Evolutionary conservation across 2,329 filamentous ascomycete genomes (phyloP).

Genomic region (Huntiella savannae): DNA sequence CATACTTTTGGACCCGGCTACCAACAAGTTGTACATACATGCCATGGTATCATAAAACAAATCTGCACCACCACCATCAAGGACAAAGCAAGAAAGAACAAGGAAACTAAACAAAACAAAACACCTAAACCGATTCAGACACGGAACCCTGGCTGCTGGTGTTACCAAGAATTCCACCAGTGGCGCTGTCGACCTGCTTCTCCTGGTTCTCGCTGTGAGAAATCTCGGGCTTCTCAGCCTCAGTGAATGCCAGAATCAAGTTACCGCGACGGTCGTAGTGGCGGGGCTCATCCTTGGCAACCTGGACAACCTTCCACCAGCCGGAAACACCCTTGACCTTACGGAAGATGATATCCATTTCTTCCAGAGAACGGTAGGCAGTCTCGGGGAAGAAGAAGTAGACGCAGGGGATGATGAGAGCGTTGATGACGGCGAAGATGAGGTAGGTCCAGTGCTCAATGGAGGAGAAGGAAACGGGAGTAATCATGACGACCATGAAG

Average conservation of each 20-base stretch:
- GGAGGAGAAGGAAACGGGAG: slow-evolving; percentile 35
- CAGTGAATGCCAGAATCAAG: slow-evolving; percentile 28
- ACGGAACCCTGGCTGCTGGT: not conserved
- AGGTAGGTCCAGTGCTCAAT: slow-evolving; percentile 43
- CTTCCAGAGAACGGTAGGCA: slow-evolving; percentile 26
- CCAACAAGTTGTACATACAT: too few species aligned
- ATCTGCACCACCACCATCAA: too few species aligned
- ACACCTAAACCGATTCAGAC: too few species aligned
- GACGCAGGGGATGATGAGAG: slow-evolving; percentile 31
- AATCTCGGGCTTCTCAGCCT: slow-evolving; percentile 20
- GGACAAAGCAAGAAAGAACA: too few species aligned
- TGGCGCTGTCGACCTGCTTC: not conserved
- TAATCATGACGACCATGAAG: slow-evolving; percentile 44
- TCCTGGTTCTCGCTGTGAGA: slow-evolving; percentile 3
- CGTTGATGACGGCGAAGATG: slow-evolving; percentile 41
- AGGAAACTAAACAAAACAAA: too few species aligned
- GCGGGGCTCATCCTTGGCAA: slow-evolving; percentile 28
- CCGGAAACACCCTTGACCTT: slow-evolving; percentile 28
- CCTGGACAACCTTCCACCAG: slow-evolving; percentile 20
- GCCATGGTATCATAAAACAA: too few species aligned
- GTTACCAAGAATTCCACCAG: slow-evolving; percentile 1
- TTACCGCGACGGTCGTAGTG: slow-evolving; percentile 42
- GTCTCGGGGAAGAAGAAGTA: slow-evolving; percentile 78
- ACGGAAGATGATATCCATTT: slow-evolving; percentile 30
- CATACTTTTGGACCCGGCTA: too few species aligned